phyloP scores from a whole-genome alignment of 371 early-diverging fungal species.

The Rhizopus stolonifer region DNA sequence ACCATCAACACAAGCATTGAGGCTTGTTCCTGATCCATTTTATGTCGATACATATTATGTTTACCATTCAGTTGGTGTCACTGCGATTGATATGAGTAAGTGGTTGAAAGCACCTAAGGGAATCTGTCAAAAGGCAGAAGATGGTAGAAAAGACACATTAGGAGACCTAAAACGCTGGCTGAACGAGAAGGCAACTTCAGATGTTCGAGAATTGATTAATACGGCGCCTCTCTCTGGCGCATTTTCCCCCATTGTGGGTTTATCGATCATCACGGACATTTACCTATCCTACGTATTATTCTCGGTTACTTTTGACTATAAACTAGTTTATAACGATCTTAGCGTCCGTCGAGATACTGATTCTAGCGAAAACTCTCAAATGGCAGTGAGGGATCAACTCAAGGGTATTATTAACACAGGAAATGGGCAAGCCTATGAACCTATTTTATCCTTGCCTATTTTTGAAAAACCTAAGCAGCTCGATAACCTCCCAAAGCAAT shows the following conservation, averaged over 20 bases:
- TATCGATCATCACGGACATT: constrained; percentile 30
- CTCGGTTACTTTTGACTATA: constrained; percentile 25
- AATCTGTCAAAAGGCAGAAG: constrained; percentile 9
- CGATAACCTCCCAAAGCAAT: constrained; percentile 22
- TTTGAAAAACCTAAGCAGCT: constrained; percentile 29
- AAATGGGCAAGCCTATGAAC: constrained; percentile 12
- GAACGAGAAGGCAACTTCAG: constrained; percentile 20
- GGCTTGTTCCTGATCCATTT: constrained; percentile 29
- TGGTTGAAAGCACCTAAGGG: constrained; percentile 28
- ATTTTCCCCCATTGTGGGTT: constrained; percentile 35
- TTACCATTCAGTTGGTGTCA: constrained; percentile 40
- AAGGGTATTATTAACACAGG: constrained; percentile 1
- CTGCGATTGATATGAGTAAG: constrained; percentile 25
- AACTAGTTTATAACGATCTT: constrained; percentile 26
- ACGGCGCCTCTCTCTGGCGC: constrained; percentile 22
- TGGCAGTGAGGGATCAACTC: constrained; percentile 26
- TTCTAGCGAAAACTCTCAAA: background rate
- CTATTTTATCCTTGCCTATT: constrained; percentile 29
- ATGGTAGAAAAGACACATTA: constrained; percentile 4
- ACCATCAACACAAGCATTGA: constrained; percentile 14
- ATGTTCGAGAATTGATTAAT: constrained; percentile 19
- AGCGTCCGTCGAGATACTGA: constrained; percentile 17
- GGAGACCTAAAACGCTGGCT: constrained; percentile 17
- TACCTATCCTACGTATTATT: constrained; percentile 45
- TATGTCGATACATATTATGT: constrained; percentile 36